Conservation (phyloP, 1,284 basidiomycete genomes). For the Ceratobasidium papillatum region DNA sequence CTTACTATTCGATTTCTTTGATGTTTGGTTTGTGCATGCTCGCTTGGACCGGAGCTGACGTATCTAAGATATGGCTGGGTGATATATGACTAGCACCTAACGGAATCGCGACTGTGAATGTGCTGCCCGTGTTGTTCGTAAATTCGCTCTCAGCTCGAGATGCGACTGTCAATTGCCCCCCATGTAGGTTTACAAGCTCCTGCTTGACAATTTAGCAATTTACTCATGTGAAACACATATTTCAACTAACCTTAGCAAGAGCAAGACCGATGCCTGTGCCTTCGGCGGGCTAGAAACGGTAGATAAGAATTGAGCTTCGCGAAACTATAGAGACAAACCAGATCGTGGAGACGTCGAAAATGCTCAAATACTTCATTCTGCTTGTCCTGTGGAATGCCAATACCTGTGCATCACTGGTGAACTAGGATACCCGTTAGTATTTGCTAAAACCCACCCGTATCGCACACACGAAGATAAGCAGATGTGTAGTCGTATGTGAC, state of each 20-base stretch:
- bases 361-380: conserved; percentile 48
- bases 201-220: neutral
- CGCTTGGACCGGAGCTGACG: neutral
- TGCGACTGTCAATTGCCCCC: conserved; percentile 42
- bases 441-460: conserved; percentile 44
- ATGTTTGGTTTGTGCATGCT: neutral
- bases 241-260: conserved; percentile 45
- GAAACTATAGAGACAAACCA: neutral
- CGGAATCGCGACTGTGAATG: conserved; percentile 21
- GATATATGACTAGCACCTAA: conserved; percentile 9
- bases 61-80: neutral
- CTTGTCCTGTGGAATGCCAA: conserved; percentile 48
- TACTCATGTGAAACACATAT: neutral
- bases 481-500: conserved; percentile 42
- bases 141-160: conserved; percentile 14
- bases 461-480: conserved; percentile 47
- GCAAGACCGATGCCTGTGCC: conserved; percentile 52
- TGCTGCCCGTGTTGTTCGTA: conserved; percentile 5
- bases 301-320: neutral
- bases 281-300: conserved; percentile 48
- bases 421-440: conserved; percentile 41
- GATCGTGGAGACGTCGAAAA: conserved; percentile 48
- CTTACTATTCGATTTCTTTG: conserved; percentile 10
- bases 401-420: conserved; percentile 28
- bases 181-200: conserved; percentile 51